These are phyloP conservation scores for Chrysosporium keratinophilum DNA, from an alignment of 2,329 filamentous ascomycete genomes.

Conservation along the genomic window DNA sequence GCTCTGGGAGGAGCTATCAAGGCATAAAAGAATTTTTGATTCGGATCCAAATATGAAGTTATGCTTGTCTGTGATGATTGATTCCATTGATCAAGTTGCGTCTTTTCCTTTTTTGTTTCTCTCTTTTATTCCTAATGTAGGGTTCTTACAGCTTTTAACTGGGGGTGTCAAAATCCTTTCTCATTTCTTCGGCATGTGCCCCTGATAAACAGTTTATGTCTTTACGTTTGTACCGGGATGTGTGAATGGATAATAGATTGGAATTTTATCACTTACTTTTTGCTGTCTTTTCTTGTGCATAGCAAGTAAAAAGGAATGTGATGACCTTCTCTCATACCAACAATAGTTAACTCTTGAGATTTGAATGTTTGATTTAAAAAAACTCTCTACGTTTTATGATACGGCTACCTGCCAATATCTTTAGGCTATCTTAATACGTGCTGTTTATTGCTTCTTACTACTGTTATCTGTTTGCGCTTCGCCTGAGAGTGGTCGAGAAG, in stretches of 20 bases:
- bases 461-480: too few species aligned
- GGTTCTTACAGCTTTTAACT: constrained; percentile 12
- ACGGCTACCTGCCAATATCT: too few species aligned
- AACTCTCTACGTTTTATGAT: too few species aligned
- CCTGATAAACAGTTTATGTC: background rate
- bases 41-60: constrained; percentile 10
- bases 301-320: background rate
- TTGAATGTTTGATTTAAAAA: too few species aligned
- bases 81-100: constrained; percentile 7
- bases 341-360: background rate
- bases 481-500: too few species aligned
- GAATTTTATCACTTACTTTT: background rate
- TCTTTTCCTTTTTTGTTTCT: constrained; percentile 4
- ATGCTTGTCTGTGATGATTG: constrained; percentile 13
- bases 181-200: constrained; percentile 14
- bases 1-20: constrained; percentile 44
- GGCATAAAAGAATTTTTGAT: constrained; percentile 31
- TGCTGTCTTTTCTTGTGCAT: background rate
- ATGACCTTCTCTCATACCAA: background rate
- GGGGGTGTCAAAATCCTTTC: constrained; percentile 14
- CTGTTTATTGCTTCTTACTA: background rate
- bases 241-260: constrained; percentile 5
- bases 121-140: constrained; percentile 7
- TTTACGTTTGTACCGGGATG: background rate
- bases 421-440: background rate